Evolutionary conservation across 176 grass and related monocot species (phyloP).

Genomic region (Carex cristatella): DNA sequence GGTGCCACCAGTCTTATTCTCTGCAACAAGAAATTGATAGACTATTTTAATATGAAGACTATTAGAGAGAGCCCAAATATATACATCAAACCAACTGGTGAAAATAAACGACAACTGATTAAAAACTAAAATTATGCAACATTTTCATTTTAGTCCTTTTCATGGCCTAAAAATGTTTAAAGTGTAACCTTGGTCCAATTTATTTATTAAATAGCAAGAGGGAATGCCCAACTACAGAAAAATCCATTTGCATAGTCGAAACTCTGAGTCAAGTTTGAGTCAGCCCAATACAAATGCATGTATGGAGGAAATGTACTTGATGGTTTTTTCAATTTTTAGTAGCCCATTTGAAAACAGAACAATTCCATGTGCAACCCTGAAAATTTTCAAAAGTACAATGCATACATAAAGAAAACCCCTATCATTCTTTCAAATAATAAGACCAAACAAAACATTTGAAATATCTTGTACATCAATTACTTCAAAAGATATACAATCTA

Average conservation of each 20-base stretch:
- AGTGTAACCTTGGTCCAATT: not conserved
- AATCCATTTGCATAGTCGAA: too few species aligned
- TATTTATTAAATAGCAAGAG: too few species aligned
- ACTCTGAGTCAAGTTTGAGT: not conserved
- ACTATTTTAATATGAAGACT: not conserved
- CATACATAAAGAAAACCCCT: not conserved
- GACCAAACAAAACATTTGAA: not conserved
- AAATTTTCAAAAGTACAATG: not conserved
- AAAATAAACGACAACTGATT: not conserved
- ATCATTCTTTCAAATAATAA: too few species aligned
- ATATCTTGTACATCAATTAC: not conserved
- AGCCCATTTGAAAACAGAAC: not conserved
- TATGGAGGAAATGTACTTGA: not conserved
- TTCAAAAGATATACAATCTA: not conserved
- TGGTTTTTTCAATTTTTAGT: not conserved
- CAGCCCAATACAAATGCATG: not conserved
- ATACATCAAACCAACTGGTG: constrained; percentile 8
- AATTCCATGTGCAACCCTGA: not conserved
- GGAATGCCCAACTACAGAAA: too few species aligned
- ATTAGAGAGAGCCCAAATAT: constrained; percentile 4
- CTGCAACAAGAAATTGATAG: constrained; percentile 36
- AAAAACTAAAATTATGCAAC: constrained; percentile 1
- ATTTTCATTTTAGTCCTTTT: not conserved
- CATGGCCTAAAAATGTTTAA: not conserved
- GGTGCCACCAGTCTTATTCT: constrained; percentile 56